phyloP scores from a whole-genome alignment of 1,284 basidiomycete species.

The Microbotryum saponariae region DNA sequence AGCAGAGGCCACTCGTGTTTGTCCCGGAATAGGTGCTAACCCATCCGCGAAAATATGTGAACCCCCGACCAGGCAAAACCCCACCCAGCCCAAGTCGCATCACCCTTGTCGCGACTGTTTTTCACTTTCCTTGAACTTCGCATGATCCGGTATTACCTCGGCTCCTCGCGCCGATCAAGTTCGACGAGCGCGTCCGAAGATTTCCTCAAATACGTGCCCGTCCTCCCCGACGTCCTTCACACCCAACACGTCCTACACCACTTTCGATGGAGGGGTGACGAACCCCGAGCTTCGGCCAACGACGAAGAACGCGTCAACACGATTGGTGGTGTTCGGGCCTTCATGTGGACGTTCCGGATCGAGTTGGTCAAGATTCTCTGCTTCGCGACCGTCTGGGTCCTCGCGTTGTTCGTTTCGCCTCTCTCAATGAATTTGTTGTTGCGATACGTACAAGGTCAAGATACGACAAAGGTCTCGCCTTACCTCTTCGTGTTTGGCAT shows the following conservation, averaged over 20 bases:
- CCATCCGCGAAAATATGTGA: background rate
- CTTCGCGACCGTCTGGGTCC: slow-evolving; percentile 25
- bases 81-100: slow-evolving; percentile 26
- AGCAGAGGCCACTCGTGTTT: no score
- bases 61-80: background rate
- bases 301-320: background rate
- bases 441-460: slow-evolving; percentile 21
- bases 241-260: slow-evolving; percentile 6
- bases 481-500: slow-evolving; percentile 24
- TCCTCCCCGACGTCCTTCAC: slow-evolving; percentile 18
- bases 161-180: background rate
- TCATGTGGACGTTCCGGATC: slow-evolving; percentile 14
- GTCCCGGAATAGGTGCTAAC: background rate
- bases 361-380: slow-evolving; percentile 15
- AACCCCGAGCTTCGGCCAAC: background rate
- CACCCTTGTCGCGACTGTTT: slow-evolving; percentile 22
- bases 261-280: slow-evolving; percentile 22
- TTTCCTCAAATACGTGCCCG: slow-evolving; percentile 18
- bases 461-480: slow-evolving; percentile 16
- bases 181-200: background rate
- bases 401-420: slow-evolving; percentile 23
- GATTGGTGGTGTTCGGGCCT: slow-evolving; percentile 6
- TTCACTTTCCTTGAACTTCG: slow-evolving; percentile 24
- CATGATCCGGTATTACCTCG: slow-evolving; percentile 16
- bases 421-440: slow-evolving; percentile 30